phyloP scores from a whole-genome alignment of 495 filamentous ascomycete species.

The Daldinia childiae region DNA sequence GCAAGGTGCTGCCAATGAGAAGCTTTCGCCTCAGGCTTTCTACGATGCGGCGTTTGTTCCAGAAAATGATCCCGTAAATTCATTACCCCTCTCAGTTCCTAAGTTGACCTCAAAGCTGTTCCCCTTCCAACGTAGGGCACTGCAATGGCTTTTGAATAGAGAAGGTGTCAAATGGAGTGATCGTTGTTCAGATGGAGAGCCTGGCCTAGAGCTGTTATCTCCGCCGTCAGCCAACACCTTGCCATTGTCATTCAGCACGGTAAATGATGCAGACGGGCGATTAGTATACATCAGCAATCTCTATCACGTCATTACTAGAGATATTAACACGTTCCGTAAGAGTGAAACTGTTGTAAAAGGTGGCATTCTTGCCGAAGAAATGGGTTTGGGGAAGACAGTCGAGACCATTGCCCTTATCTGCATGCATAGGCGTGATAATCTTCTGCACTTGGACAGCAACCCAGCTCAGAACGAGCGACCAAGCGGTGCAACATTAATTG shows the following conservation, averaged over 20 bases:
- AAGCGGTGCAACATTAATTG: conserved; percentile 80
- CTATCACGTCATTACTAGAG: conserved; percentile 67
- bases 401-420: conserved; percentile 83
- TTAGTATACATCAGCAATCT: conserved; percentile 65
- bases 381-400: conserved; percentile 95
- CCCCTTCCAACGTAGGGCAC: conserved; percentile 57
- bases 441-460: conserved; percentile 32
- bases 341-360: conserved; percentile 61
- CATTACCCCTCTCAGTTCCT: conserved; percentile 40
- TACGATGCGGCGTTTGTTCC: conserved; percentile 57
- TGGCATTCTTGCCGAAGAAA: conserved; percentile 88
- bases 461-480: conserved; percentile 51
- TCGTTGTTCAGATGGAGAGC: conserved; percentile 2
- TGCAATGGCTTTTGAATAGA: conserved; percentile 57
- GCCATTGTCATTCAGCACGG: conserved; percentile 39
- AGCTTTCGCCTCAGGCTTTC: conserved; percentile 54
- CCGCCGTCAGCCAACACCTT: conserved; percentile 8
- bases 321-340: conserved; percentile 58
- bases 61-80: conserved; percentile 38
- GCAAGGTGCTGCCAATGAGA: conserved; percentile 1
- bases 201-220: conserved; percentile 37
- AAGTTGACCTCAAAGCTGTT: conserved; percentile 49
- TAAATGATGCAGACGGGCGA: conserved; percentile 48
- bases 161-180: conserved; percentile 54
- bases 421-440: conserved; percentile 60